Conservation (phyloP, 805 yeast genomes). For the Saturnispora kantuleensis region DNA sequence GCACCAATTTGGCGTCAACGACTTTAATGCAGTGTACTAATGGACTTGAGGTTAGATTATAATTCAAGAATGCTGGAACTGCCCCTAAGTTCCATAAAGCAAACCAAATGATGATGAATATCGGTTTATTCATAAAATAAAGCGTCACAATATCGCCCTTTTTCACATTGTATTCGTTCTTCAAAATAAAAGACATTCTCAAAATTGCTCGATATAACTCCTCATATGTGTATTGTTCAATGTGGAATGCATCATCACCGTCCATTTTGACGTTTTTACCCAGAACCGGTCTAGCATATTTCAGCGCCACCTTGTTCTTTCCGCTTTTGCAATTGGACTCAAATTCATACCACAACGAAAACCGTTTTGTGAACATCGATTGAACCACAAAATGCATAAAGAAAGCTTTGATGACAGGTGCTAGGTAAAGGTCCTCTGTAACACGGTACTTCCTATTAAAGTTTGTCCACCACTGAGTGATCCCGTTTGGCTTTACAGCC, state of each 20-base stretch:
- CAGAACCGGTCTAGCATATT: slow-evolving; percentile 43
- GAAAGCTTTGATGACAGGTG: slow-evolving; percentile 33
- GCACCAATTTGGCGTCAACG: slow-evolving; percentile 52
- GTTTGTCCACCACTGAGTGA: neutral
- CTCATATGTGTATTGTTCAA: slow-evolving; percentile 58
- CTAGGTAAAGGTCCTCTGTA: slow-evolving; percentile 44
- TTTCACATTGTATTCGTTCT: slow-evolving; percentile 51
- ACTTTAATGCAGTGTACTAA: slow-evolving; percentile 71
- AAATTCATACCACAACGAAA: slow-evolving; percentile 63
- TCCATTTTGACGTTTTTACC: slow-evolving; percentile 28
- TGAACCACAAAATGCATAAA: slow-evolving; percentile 34
- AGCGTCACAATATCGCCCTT: slow-evolving; percentile 63
- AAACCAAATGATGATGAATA: slow-evolving; percentile 71
- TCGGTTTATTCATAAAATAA: slow-evolving; percentile 73
- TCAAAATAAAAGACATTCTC: slow-evolving; percentile 55
- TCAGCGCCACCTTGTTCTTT: slow-evolving; percentile 49
- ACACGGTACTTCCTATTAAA: slow-evolving; percentile 35
- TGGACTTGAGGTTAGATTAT: slow-evolving; percentile 63
- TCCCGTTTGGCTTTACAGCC: neutral
- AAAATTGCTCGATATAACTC: slow-evolving; percentile 60
- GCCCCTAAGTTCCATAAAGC: slow-evolving; percentile 92
- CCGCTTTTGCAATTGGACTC: slow-evolving; percentile 38
- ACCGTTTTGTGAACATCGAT: slow-evolving; percentile 28
- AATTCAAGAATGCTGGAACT: slow-evolving; percentile 76
- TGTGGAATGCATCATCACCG: slow-evolving; percentile 45